Conservation (phyloP, 257 asterid genomes). For the Leptodermis oblonga region DNA sequence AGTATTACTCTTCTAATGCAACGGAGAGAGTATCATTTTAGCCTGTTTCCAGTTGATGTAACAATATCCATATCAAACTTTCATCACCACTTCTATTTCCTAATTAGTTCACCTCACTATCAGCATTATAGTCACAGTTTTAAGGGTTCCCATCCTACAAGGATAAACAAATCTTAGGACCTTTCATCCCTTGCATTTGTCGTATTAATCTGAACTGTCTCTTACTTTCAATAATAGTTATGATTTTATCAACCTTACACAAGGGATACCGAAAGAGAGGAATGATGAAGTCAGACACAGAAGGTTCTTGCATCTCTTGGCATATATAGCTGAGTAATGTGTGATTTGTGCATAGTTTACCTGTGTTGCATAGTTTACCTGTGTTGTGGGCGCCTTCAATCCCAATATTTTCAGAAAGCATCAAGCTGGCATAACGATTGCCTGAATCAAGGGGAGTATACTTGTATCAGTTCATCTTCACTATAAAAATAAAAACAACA, state of each 20-base stretch:
- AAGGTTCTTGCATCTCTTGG: background rate
- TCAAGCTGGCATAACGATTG: slow-evolving; percentile 56
- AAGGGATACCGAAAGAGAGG: no score
- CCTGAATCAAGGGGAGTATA: slow-evolving; percentile 32
- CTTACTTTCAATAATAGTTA: no score
- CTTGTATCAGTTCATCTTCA: background rate
- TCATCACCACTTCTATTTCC: background rate
- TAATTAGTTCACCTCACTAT: no score
- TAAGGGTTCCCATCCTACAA: no score
- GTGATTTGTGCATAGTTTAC: background rate
- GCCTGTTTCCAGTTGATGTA: background rate
- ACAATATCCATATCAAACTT: background rate
- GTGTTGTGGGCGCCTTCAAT: slow-evolving; percentile 46
- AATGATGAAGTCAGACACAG: background rate
- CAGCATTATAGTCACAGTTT: no score
- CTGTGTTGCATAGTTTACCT: no score
- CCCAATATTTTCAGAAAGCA: slow-evolving; percentile 66
- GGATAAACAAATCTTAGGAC: background rate
- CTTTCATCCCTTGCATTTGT: background rate
- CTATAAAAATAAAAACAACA: no score
- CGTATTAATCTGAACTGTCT: background rate
- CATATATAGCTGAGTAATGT: no score
- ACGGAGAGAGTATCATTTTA: background rate
- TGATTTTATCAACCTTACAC: no score
- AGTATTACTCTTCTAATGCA: no score